Evolutionary conservation across 306 rosid species (phyloP), one percentile per base, ranked within the genome.

Genomic region (Mimosa pudica): DNA sequence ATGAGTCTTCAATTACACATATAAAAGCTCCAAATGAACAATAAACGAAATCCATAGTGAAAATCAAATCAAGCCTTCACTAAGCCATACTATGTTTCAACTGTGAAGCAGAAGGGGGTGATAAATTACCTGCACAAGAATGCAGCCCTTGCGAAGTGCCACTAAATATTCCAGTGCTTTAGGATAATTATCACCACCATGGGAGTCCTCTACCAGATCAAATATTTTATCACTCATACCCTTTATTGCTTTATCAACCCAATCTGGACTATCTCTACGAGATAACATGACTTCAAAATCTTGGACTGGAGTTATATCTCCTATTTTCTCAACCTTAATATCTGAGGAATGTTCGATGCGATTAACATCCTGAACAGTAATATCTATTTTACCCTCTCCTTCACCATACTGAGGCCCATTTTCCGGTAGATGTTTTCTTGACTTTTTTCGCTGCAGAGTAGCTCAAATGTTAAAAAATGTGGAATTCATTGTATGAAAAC

Each of bases 241-340:
- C 36, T 70, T 79, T 48, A 95, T 91, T 38, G 97, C 98, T 85
- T 87, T 92, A 5, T 62, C 81, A 77, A 94, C 86, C 94, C 95
- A 94, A 10, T 82, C 84, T 20, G 93, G 93, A 85, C 86, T 74
- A 78, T 92, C 98, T 84, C 92, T 82, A 33, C 92, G 88, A 2
- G 90, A 85, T 73, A 94, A 74, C 91, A 92, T 88, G 77, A 93
- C 91, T 82, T 92, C 97, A 81, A 95, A 92, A 88, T 95, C 98
- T 86, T 87, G 88, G 58, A 87, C 81, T 3, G 95, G 96, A 44
- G 91, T 86, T 66, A 78, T 17, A 79, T 92, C 85, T 80, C 98
- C 97, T 2, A 92, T 79, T 47, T 82, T 87, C 79, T 89, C 92
- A 45, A 86, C 87, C 88, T 94, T 85, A 60, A 74, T 49, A 36